Evolutionary conservation across 305 asterid species (phyloP), one percentile per base, ranked within the genome.

Genomic region (Coffea humblotiana): DNA sequence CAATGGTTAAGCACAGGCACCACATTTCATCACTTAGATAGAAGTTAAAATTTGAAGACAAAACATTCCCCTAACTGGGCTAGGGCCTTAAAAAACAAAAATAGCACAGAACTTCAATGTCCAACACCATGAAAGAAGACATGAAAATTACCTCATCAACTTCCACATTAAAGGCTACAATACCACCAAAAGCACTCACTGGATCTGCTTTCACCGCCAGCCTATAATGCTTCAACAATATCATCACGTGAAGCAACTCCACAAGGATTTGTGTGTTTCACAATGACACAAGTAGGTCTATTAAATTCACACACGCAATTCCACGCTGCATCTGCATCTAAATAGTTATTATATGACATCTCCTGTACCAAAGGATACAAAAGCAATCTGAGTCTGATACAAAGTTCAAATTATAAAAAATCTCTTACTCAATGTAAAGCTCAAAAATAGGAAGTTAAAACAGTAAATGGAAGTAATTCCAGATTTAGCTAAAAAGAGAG

Each of bases 291-390:
- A 35, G 98, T 96, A 52, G 98, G 99, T 83, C 86, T 90, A 75
- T 83, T 87, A 84, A 96, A 96, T 82, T 96, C 98, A 74, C 96
- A 89, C 52, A 94, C 99, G 83, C 99, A 94, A 83, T 94, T 96
- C 99, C 98, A 96, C 71, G 99, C 99, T 76, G 99, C 98, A 88
- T 96, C 99, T 43, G 98, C 97, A 71, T 96, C 99, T 82, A 94
- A 87, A 85, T 91, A 92, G 73, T 94, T 96, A 82, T 96, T 96
- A 85, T 92, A 96, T 21, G 98, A 96, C 98, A 96, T 94, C 84
- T 94, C 98, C 99, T 96, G 96, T 84, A 80, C 49, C 82, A 73
- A 82, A 68, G 77, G 79, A 45, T 49, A 68, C 66, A 81, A 43
- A 72, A n/a, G 16, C 27, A 32, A 70, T 16, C 43, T 80, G 70